Conservation (phyloP, 2,329 filamentous ascomycete genomes). For the Penicillium nordicum region DNA sequence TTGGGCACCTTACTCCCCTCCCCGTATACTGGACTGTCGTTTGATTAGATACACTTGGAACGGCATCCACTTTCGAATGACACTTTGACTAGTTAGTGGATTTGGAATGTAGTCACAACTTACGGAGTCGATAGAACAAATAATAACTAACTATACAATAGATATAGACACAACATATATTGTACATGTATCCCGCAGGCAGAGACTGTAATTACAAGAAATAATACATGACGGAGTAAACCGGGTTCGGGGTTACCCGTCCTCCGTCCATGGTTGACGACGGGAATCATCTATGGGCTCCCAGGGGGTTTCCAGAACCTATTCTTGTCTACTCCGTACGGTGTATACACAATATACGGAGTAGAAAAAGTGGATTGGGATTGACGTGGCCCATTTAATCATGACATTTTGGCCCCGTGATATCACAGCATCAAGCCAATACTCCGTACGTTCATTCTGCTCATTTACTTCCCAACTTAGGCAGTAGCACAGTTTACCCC, state of each 20-base stretch:
- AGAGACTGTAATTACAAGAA: not conserved
- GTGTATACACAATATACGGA: not conserved
- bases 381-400: not conserved
- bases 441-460: not conserved
- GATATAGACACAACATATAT: too few relatives aligned
- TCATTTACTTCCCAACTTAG: not conserved
- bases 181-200: too few relatives aligned
- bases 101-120: not conserved
- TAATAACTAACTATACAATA: too few relatives aligned
- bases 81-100: not conserved
- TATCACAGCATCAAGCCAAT: not conserved
- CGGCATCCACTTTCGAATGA: not conserved
- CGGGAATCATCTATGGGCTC: not conserved
- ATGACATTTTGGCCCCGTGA: not conserved
- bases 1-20: slow-evolving; percentile 1
- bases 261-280: not conserved
- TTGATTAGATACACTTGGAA: slow-evolving; percentile 1
- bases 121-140: not conserved
- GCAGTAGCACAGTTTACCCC: slow-evolving; percentile 6
- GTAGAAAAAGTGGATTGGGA: not conserved
- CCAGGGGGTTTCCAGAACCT: not conserved
- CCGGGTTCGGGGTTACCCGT: not conserved
- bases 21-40: not conserved
- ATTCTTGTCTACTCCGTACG: not conserved
- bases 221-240: not conserved